Conservation (phyloP, 2,329 filamentous ascomycete genomes). For the Penicillium sp. region DNA sequence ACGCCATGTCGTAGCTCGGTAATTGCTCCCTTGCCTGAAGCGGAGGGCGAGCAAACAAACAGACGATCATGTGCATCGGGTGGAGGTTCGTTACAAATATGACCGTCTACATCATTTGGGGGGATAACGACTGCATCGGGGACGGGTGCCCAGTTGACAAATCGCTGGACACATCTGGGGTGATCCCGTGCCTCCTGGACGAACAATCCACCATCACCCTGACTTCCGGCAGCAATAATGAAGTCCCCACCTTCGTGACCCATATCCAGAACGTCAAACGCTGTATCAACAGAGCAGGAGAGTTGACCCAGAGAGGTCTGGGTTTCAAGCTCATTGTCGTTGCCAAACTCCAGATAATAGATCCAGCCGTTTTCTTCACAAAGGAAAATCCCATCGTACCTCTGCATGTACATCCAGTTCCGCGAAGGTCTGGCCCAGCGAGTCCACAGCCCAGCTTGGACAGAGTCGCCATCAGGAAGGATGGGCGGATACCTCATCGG, state of each 20-base stretch:
- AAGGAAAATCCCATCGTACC: constrained; percentile 76
- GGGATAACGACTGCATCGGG: constrained; percentile 44
- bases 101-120: constrained; percentile 23
- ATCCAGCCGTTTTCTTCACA: constrained; percentile 83
- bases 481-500: constrained; percentile 32
- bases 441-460: constrained; percentile 63
- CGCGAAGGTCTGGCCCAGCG: constrained; percentile 79
- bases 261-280: constrained; percentile 68
- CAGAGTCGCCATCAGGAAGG: constrained; percentile 24
- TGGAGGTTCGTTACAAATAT: constrained; percentile 28
- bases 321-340: constrained; percentile 52
- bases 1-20: constrained; percentile 67
- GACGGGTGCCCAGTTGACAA: constrained; percentile 60
- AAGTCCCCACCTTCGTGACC: constrained; percentile 67
- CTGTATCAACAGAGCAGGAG: constrained; percentile 70
- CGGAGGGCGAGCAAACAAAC: constrained; percentile 65
- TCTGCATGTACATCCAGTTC: constrained; percentile 57
- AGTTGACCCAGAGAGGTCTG: constrained; percentile 61
- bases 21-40: constrained; percentile 56
- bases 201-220: constrained; percentile 72
- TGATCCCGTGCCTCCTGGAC: constrained; percentile 60
- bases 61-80: constrained; percentile 50
- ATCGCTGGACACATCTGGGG: constrained; percentile 54
- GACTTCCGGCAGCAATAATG: constrained; percentile 74
- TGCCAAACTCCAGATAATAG: constrained; percentile 65